Evolutionary conservation across 129 eudicot genomes (phyloP).

Genomic region (Tagetes patula): DNA sequence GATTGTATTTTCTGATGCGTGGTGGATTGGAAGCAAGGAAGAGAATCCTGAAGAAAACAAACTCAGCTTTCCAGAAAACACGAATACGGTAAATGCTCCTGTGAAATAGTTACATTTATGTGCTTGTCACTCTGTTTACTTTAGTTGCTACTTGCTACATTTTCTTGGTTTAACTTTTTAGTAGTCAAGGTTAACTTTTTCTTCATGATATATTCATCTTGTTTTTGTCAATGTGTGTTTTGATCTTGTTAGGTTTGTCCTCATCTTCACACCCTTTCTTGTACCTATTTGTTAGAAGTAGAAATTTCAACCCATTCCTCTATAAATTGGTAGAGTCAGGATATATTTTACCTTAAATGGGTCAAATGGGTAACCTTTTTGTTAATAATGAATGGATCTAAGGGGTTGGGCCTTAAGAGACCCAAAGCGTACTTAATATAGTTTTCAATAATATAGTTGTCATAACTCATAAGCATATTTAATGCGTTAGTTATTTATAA

Average conservation of each 20-base stretch:
- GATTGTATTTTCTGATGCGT: constrained; percentile 94
- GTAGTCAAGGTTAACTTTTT: background rate
- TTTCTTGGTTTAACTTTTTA: background rate
- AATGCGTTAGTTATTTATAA: background rate
- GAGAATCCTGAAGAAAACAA: constrained; percentile 83
- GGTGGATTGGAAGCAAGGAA: constrained; percentile 91
- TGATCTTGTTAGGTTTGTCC: constrained; percentile 1
- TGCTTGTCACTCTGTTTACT: background rate
- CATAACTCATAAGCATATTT: background rate
- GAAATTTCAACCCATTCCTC: background rate
- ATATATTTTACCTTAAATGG: background rate
- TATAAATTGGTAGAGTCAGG: background rate
- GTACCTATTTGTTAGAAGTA: constrained; percentile 7
- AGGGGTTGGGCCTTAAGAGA: background rate
- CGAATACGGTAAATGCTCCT: constrained; percentile 48
- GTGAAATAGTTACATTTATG: constrained; percentile 6
- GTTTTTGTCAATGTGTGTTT: constrained; percentile 1
- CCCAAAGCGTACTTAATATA: background rate
- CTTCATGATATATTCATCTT: background rate
- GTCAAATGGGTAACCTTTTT: background rate
- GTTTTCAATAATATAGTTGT: background rate
- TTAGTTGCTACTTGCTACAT: background rate
- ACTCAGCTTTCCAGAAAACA: constrained; percentile 74
- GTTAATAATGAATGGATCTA: background rate
- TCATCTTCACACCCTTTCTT: background rate